Conservation (phyloP, 1,284 basidiomycete species). For the Kwoniella shivajii region DNA sequence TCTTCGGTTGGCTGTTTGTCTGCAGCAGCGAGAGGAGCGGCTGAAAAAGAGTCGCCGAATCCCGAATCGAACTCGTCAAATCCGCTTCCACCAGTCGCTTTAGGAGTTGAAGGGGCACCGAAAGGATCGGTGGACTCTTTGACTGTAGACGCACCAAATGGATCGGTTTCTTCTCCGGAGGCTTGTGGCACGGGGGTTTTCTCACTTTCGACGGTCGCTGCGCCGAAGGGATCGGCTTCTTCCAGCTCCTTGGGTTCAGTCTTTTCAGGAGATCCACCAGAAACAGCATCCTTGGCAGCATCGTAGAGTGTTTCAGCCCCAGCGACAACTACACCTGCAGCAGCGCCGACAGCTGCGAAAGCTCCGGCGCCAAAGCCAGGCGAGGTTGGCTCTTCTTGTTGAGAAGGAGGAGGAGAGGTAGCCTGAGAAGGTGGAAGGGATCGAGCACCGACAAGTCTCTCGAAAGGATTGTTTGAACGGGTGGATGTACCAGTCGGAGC, state of each 20-base stretch:
- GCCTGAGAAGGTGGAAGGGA: slow-evolving; percentile 14
- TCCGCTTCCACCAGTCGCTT: not conserved
- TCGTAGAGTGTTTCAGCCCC: slow-evolving; percentile 30
- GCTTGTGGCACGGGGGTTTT: slow-evolving; percentile 22
- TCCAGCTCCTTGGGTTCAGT: slow-evolving; percentile 6
- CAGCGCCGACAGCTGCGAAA: slow-evolving; percentile 34
- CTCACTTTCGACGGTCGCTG: slow-evolving; percentile 21
- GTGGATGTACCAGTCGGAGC: slow-evolving; percentile 54
- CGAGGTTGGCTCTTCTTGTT: slow-evolving; percentile 25
- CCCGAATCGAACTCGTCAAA: slow-evolving; percentile 33
- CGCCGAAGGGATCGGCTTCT: slow-evolving; percentile 29
- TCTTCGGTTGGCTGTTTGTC: not conserved
- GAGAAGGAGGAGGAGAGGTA: slow-evolving; percentile 7
- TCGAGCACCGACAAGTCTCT: slow-evolving; percentile 55
- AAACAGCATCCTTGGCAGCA: slow-evolving; percentile 31
- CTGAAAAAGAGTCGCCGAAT: slow-evolving; percentile 45
- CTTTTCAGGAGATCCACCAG: slow-evolving; percentile 16
- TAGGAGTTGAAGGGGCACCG: slow-evolving; percentile 36
- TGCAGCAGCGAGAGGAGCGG: slow-evolving; percentile 2
- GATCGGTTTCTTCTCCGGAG: slow-evolving; percentile 62
- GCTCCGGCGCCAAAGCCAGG: slow-evolving; percentile 22
- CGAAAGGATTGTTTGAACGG: slow-evolving; percentile 94
- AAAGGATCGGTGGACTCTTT: slow-evolving; percentile 32
- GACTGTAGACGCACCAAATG: slow-evolving; percentile 61
- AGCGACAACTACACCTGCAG: slow-evolving; percentile 27